A percentile compares a stretch with the other conserved stretches of the same genome.
These are phyloP conservation scores for Phytophthora melonis DNA, from an alignment of 352 stramenopile species.

Conservation along the genomic window DNA sequence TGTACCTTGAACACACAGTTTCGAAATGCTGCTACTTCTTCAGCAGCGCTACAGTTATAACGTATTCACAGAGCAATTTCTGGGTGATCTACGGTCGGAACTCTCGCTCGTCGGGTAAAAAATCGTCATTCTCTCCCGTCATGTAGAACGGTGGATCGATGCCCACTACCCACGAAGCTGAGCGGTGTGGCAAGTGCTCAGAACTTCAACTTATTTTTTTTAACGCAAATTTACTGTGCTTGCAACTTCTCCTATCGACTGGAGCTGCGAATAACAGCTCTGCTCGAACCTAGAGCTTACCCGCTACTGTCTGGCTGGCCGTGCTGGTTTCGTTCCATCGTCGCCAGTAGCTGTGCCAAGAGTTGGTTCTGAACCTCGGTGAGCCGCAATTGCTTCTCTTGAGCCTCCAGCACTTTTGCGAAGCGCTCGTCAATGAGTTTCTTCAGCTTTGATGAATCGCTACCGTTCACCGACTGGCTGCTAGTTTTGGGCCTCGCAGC, in stretches of 20 bases:
- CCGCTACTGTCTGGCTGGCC: background rate
- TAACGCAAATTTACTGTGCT: no score
- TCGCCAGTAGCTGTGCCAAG: slow-evolving; percentile 12
- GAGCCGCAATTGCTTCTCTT: slow-evolving; percentile 27
- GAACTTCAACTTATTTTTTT: no score
- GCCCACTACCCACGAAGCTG: no score
- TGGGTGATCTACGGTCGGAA: no score
- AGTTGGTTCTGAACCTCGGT: slow-evolving; percentile 28
- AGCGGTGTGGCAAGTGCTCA: no score
- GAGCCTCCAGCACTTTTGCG: slow-evolving; percentile 19
- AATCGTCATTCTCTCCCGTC: no score
- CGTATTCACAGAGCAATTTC: no score
- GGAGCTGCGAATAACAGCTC: background rate
- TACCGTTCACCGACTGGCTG: background rate
- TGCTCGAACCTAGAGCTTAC: background rate
- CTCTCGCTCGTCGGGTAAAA: no score
- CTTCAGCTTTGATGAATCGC: slow-evolving; percentile 12
- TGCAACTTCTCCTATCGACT: background rate
- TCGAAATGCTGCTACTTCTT: no score
- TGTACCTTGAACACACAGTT: no score
- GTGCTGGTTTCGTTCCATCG: slow-evolving; percentile 10
- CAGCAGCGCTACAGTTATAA: no score
- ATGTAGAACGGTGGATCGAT: no score
- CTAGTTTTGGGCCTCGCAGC: background rate
- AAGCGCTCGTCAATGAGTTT: slow-evolving; percentile 31